These are phyloP conservation scores for button mushroom (Agaricus bisporus) DNA, from an alignment of 768 basidiomycete genomes.

Conservation along the genomic window DNA sequence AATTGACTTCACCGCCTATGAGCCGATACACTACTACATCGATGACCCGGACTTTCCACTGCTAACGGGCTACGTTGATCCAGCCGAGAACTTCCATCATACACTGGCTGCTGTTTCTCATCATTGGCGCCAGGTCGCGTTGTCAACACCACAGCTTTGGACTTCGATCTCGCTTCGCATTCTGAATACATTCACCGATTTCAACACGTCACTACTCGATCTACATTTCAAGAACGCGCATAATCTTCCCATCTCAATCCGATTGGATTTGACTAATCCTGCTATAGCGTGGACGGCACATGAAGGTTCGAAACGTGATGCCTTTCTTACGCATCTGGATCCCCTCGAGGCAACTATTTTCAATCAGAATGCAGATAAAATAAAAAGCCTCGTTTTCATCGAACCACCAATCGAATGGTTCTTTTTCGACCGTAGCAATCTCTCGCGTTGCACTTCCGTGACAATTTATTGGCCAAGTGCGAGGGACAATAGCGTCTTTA, in stretches of 20 bases:
- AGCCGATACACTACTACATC: background rate
- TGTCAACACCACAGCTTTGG: conserved; percentile 1
- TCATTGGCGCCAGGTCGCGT: background rate
- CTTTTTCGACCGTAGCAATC: background rate
- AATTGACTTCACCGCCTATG: background rate
- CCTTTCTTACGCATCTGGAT: no score
- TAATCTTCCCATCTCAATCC: background rate
- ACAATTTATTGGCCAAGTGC: background rate
- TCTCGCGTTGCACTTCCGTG: background rate
- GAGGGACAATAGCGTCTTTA: no score
- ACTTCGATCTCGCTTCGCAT: background rate
- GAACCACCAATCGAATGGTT: background rate
- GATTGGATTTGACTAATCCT: background rate
- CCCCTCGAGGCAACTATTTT: background rate
- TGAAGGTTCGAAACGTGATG: no score
- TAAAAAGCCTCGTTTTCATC: background rate
- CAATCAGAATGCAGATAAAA: background rate
- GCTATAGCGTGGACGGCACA: no score
- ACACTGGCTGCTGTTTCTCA: background rate
- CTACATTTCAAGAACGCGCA: conserved; percentile 4
- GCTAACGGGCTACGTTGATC: background rate
- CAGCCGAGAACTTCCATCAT: background rate
- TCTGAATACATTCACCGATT: background rate
- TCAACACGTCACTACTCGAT: background rate
- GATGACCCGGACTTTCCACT: background rate